These are phyloP conservation scores for Achlya hypogyna DNA, from an alignment of 352 stramenopile species.

Conservation along the genomic window DNA sequence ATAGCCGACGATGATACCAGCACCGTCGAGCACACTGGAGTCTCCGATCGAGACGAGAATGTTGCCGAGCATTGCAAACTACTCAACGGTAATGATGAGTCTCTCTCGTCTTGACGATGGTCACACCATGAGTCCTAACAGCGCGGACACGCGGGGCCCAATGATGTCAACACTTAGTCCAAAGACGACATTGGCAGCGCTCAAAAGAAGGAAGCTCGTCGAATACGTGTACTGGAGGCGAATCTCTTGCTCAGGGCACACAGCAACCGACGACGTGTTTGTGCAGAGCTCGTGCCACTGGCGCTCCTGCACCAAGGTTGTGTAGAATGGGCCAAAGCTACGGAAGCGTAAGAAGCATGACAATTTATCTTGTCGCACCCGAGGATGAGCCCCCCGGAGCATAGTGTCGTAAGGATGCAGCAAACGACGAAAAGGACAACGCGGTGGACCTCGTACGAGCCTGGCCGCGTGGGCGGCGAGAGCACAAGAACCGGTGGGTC, in stretches of 20 bases:
- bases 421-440: constrained; percentile 2
- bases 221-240: constrained; percentile 70
- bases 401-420: constrained; percentile 6
- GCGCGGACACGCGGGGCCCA: constrained; percentile 43
- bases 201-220: constrained; percentile 69
- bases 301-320: constrained; percentile 44
- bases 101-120: not conserved
- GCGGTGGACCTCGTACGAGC: constrained; percentile 8
- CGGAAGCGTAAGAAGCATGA: not conserved
- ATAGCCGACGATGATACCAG: constrained; percentile 58
- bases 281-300: constrained; percentile 57
- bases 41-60: constrained; percentile 48
- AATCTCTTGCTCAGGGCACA: constrained; percentile 58
- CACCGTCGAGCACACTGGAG: constrained; percentile 34
- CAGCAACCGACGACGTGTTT: constrained; percentile 16
- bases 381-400: constrained; percentile 59
- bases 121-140: constrained; percentile 32
- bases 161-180: constrained; percentile 62
- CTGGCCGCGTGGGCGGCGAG: not conserved
- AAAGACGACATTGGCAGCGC: constrained; percentile 69
- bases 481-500: not conserved
- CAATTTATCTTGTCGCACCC: constrained; percentile 23
- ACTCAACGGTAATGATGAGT: not conserved
- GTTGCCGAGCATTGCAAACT: constrained; percentile 44
- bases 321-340: constrained; percentile 69